A percentile compares a stretch with the other conserved stretches of the same genome.
These are phyloP conservation scores for Mesembryanthemum crystallinum DNA, from an alignment of 148 eudicot species.

Conservation along the genomic window DNA sequence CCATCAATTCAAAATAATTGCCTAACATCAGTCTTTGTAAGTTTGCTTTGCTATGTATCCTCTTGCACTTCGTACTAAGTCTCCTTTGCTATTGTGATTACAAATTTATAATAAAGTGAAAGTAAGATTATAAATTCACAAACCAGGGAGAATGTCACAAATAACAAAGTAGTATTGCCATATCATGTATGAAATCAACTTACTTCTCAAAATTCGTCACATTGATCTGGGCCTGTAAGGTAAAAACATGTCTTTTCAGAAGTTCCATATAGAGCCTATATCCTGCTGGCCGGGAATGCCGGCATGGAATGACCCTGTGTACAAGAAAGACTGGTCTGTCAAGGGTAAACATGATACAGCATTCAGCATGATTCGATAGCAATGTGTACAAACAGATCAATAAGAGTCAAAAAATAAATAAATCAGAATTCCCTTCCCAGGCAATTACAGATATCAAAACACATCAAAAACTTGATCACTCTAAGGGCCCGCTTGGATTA, in stretches of 20 bases:
- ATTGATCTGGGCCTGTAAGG: conserved; percentile 43
- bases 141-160: not conserved
- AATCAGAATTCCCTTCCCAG: not conserved
- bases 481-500: too few species aligned
- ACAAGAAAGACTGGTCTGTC: not conserved
- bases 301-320: conserved; percentile 78
- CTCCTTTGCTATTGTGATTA: not conserved
- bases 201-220: conserved; percentile 57
- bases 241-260: conserved; percentile 57
- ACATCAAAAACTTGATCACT: too few species aligned
- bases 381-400: not conserved
- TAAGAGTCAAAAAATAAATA: not conserved
- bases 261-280: conserved; percentile 94
- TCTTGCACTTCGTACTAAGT: not conserved
- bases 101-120: conserved; percentile 6
- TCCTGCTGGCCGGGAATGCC: conserved; percentile 67
- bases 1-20: not conserved
- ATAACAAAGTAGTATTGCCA: not conserved
- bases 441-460: not conserved
- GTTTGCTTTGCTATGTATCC: not conserved
- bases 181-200: conserved; percentile 26
- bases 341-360: not conserved
- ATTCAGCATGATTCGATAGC: conserved; percentile 1
- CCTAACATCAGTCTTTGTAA: not conserved
- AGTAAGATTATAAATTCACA: not conserved